phyloP scores from a whole-genome alignment of 1,139 yeast species.

The Kodamaea alishanica region DNA sequence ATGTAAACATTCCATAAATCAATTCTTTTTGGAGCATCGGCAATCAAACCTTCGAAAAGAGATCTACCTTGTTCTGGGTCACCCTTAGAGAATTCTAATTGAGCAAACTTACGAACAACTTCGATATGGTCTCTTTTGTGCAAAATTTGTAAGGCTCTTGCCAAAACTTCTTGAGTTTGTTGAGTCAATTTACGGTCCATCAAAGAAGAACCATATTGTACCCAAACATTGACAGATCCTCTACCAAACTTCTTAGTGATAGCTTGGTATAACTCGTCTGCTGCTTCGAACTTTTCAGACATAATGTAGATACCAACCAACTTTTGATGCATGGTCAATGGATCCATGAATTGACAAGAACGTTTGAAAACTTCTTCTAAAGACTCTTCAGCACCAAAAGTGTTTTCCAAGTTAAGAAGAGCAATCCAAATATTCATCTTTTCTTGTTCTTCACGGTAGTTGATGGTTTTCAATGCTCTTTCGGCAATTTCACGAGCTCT shows the following conservation, averaged over 20 bases:
- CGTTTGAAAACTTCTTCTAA: slow-evolving; percentile 77
- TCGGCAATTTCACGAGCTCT: slow-evolving; percentile 92
- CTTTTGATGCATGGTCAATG: slow-evolving; percentile 75
- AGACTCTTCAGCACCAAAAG: slow-evolving; percentile 84
- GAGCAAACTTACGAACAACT: slow-evolving; percentile 83
- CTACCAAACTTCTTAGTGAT: slow-evolving; percentile 83
- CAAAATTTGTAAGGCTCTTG: slow-evolving; percentile 66
- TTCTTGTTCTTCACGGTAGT: slow-evolving; percentile 89
- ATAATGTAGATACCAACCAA: slow-evolving; percentile 69
- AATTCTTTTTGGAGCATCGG: slow-evolving; percentile 87
- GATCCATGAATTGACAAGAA: slow-evolving; percentile 88
- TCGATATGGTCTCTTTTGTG: slow-evolving; percentile 79
- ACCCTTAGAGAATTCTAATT: slow-evolving; percentile 80
- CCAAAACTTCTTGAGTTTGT: slow-evolving; percentile 66
- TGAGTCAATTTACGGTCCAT: slow-evolving; percentile 56
- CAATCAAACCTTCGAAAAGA: slow-evolving; percentile 83
- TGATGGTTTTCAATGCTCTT: slow-evolving; percentile 87
- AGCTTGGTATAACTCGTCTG: slow-evolving; percentile 60
- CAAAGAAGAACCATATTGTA: slow-evolving; percentile 69
- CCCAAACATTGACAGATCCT: slow-evolving; percentile 64
- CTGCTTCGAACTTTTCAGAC: slow-evolving; percentile 68
- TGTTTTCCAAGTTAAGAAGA: slow-evolving; percentile 84
- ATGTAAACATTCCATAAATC: slow-evolving; percentile 94
- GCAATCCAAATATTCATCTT: slow-evolving; percentile 96
- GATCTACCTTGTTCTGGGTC: slow-evolving; percentile 94